Conservation (phyloP, 495 filamentous ascomycete species). For the Lindgomyces ingoldianus region DNA sequence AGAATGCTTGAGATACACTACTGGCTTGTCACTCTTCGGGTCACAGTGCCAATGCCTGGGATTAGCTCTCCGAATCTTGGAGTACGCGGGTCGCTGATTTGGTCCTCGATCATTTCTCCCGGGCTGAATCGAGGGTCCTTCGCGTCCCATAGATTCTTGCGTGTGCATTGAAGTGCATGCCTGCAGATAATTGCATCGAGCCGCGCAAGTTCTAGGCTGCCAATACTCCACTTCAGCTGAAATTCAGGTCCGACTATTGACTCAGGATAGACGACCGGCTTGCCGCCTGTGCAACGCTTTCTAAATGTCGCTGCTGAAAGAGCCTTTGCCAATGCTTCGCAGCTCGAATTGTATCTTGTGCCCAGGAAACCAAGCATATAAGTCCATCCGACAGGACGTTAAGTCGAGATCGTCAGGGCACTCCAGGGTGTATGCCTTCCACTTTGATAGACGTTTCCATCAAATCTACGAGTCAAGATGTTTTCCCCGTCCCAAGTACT, state of each 20-base stretch:
- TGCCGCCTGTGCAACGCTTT: constrained; percentile 14
- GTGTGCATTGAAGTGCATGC: constrained; percentile 15
- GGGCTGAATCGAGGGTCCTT: constrained; percentile 11
- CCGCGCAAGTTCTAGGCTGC: constrained; percentile 10
- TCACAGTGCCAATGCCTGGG: constrained; percentile 13
- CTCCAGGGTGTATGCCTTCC: constrained; percentile 8
- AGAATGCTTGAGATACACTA: constrained; percentile 12
- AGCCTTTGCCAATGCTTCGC: constrained; percentile 8
- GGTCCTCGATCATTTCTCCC: constrained; percentile 12
- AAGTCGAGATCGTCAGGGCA: constrained; percentile 14
- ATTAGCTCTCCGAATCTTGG: constrained; percentile 12
- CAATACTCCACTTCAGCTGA: constrained; percentile 15
- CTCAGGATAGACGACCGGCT: constrained; percentile 10
- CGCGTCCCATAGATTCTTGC: constrained; percentile 10
- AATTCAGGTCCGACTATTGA: constrained; percentile 15
- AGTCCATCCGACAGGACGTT: constrained; percentile 9
- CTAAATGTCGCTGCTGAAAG: constrained; percentile 13
- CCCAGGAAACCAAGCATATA: constrained; percentile 15
- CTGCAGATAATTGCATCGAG: constrained; percentile 14
- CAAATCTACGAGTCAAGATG: constrained; percentile 13
- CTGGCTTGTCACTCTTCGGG: constrained; percentile 13
- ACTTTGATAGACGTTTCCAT: constrained; percentile 14
- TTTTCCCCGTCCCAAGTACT: constrained; percentile 14
- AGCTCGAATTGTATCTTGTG: constrained; percentile 12
- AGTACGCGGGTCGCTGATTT: constrained; percentile 14